Conservation (phyloP, 768 basidiomycete species). For the Boletus pseudo-olivaceus region DNA sequence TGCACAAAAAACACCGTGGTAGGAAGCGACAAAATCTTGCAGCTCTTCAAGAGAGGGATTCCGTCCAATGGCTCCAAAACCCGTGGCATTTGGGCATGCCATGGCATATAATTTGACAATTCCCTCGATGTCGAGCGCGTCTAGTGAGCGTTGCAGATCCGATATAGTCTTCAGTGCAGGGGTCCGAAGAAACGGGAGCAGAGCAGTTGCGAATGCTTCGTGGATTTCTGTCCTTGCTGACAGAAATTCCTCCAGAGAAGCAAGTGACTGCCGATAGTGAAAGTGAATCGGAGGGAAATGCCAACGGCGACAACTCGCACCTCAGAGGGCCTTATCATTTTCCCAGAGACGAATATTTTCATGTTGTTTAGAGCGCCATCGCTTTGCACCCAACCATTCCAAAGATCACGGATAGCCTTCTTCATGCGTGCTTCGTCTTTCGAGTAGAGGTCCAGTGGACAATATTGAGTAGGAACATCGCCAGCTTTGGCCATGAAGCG, state of each 20-base stretch:
- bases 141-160: constrained; percentile 69
- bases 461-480: constrained; percentile 50
- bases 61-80: constrained; percentile 30
- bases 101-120: constrained; percentile 44
- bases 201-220: constrained; percentile 45
- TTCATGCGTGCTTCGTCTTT: constrained; percentile 53
- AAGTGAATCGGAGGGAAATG: constrained; percentile 1
- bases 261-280: constrained; percentile 3
- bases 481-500: constrained; percentile 42
- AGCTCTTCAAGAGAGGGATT: constrained; percentile 67
- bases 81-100: constrained; percentile 4
- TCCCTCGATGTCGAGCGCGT: constrained; percentile 83
- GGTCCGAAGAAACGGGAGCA: constrained; percentile 47
- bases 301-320: constrained; percentile 37
- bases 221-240: constrained; percentile 34
- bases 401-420: constrained; percentile 67
- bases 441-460: constrained; percentile 91
- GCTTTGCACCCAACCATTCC: constrained; percentile 66
- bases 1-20: constrained; percentile 36
- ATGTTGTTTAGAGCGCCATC: constrained; percentile 76
- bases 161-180: constrained; percentile 54
- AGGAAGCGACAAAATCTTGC: constrained; percentile 56
- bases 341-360: constrained; percentile 71
- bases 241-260: constrained; percentile 15
- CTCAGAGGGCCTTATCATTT: constrained; percentile 51